Evolutionary conservation across 2,329 filamentous ascomycete species (phyloP), one percentile per base, ranked within the genome.

Genomic region (Sporothrix schenckii): DNA sequence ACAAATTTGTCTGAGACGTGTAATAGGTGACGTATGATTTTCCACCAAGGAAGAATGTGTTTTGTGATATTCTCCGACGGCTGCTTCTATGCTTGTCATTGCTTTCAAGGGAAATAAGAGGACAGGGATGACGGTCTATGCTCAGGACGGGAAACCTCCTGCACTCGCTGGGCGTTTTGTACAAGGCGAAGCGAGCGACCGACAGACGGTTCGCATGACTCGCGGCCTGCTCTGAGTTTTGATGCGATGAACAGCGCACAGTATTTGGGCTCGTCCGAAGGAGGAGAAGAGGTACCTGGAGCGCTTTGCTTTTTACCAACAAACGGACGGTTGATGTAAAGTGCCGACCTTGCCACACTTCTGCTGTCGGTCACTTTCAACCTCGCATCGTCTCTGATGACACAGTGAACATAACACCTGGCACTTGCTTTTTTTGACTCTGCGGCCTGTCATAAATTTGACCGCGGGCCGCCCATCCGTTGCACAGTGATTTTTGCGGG

Each of bases 401-500:
- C 2, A 39, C 30, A 9, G 19, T 5, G 19, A 10, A 10, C 5
- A 63, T 39, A 13, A 61, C 14, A 11, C 27, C 27, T 66, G 47
- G n/a, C 24, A n/a, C n/a, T 52, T 27, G 49, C 63, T 66, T 66
- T 49, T 66, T n/a, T 9, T 24, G 11, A 47, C 34, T 30, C 54
- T 67, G 34, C 65, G 27, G 41, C 34, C 44, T 44, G 49, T 49
- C 39, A 53, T 30, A 63, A 50, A 67, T 54, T n/a, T 47, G 34
- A 13, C n/a, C 44, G 50, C 65, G 66, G 58, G 41, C 66, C 52
- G 53, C 11, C 52, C n/a, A 52, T 13, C 66, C 53, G 66, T n/a
- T 34, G 66, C 66, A 24, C 53, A 4, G 4, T 34, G 24, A 21
- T 50, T 27, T 54, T 58, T 68, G 66, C 53, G 53, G 66, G 65